phyloP scores from a whole-genome alignment of 2,329 filamentous ascomycete species.

The Emydomyces testavorans region DNA sequence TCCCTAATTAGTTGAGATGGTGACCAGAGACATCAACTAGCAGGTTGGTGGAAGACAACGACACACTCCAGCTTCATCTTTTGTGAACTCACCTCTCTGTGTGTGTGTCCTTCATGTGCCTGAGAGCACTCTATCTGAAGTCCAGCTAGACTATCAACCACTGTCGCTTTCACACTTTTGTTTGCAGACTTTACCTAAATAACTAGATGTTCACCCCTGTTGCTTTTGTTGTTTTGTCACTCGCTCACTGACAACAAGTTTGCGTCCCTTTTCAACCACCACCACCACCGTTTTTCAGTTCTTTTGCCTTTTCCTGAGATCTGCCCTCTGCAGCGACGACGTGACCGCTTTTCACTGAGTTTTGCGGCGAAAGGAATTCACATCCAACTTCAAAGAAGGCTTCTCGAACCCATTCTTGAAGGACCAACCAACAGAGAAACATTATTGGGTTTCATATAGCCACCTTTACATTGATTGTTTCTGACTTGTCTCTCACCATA shows the following conservation, averaged over 20 bases:
- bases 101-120: too few species aligned
- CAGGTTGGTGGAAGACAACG: too few species aligned
- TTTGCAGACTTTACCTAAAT: background rate
- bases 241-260: background rate
- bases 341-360: background rate
- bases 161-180: background rate
- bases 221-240: background rate
- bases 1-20: too few species aligned
- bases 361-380: background rate
- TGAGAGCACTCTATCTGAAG: too few species aligned
- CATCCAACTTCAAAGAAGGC: background rate
- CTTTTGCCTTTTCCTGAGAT: background rate
- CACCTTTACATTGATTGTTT: background rate
- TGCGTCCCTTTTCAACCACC: background rate
- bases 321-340: background rate
- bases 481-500: background rate
- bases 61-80: too few species aligned
- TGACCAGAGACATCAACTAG: too few species aligned
- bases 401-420: too few species aligned
- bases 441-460: background rate
- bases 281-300: background rate
- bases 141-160: background rate
- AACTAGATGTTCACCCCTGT: background rate
- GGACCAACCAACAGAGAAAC: background rate
- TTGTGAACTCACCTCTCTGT: too few species aligned